phyloP scores from a whole-genome alignment of 208 protist genomes.

The Strigomonas culicis region DNA sequence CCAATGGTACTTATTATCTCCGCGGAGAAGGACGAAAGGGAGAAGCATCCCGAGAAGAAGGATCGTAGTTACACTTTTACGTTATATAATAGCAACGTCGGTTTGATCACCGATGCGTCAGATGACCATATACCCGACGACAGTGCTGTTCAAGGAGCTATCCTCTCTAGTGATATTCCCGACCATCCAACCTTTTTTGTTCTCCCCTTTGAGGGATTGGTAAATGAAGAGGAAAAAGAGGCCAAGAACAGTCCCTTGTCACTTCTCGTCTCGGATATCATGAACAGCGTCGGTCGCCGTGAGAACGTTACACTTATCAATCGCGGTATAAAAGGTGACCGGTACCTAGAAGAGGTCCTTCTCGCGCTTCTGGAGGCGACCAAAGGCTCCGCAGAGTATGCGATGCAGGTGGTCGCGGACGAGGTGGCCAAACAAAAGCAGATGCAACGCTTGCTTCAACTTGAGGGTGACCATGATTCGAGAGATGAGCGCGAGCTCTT shows the following conservation, averaged over 20 bases:
- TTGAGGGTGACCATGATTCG: conserved; percentile 36
- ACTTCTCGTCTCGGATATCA: conserved; percentile 56
- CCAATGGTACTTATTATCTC: conserved; percentile 25
- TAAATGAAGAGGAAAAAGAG: conserved; percentile 39
- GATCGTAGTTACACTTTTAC: conserved; percentile 12
- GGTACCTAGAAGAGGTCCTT: conserved; percentile 62
- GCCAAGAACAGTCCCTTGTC: conserved; percentile 22
- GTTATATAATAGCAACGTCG: conserved; percentile 15
- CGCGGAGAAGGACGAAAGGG: conserved; percentile 8
- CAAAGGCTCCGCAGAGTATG: conserved; percentile 69
- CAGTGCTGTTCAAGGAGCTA: conserved; percentile 1
- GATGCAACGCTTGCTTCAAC: conserved; percentile 86
- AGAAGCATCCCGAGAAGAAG: conserved; percentile 2
- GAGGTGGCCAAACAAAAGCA: conserved; percentile 88
- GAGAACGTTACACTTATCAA: conserved; percentile 86
- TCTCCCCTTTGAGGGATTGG: conserved; percentile 57
- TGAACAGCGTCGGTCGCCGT: conserved; percentile 45
- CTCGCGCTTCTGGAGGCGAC: conserved; percentile 53
- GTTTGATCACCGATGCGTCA: conserved; percentile 10
- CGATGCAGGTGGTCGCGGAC: conserved; percentile 88
- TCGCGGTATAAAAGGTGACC: conserved; percentile 50
- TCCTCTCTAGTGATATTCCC: conserved; percentile 14
- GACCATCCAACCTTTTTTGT: conserved; percentile 55
- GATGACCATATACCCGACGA: background rate
- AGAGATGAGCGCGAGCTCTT: conserved; percentile 19